Conservation (phyloP, 1,284 basidiomycete genomes). For the Leccinum insolens region DNA sequence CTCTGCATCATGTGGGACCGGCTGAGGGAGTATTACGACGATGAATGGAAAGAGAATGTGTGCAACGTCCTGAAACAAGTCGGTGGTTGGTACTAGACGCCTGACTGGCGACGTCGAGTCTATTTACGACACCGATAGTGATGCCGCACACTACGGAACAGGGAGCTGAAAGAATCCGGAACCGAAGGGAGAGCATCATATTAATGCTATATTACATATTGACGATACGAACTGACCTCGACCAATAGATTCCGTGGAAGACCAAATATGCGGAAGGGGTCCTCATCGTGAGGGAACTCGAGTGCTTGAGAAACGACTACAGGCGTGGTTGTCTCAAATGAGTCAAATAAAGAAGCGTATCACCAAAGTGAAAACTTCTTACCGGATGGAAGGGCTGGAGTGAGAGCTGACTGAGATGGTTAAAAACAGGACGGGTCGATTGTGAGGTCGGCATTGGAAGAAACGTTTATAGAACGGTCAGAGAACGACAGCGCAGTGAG, state of each 20-base stretch:
- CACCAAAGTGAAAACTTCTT: no score
- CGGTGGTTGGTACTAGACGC: conserved; percentile 45
- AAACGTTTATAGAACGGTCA: no score
- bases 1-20: conserved; percentile 82
- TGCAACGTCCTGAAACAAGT: conserved; percentile 61
- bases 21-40: conserved; percentile 42
- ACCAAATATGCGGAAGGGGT: conserved; percentile 46
- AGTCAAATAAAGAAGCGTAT: not conserved
- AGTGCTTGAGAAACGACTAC: conserved; percentile 34
- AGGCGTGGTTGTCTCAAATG: conserved; percentile 32
- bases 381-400: no score
- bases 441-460: no score
- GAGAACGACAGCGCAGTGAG: no score
- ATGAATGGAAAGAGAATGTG: not conserved
- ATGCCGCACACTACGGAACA: conserved; percentile 67
- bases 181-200: conserved; percentile 45
- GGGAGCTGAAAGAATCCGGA: conserved; percentile 63
- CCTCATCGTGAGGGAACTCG: conserved; percentile 35
- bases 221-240: conserved; percentile 65
- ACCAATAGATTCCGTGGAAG: conserved; percentile 64
- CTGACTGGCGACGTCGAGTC: conserved; percentile 53
- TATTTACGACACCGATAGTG: conserved; percentile 54
- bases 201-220: no score
- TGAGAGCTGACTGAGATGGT: no score
- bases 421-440: no score